Conservation (phyloP, 495 filamentous ascomycete species). For the Penicillium atrosanguineum region DNA sequence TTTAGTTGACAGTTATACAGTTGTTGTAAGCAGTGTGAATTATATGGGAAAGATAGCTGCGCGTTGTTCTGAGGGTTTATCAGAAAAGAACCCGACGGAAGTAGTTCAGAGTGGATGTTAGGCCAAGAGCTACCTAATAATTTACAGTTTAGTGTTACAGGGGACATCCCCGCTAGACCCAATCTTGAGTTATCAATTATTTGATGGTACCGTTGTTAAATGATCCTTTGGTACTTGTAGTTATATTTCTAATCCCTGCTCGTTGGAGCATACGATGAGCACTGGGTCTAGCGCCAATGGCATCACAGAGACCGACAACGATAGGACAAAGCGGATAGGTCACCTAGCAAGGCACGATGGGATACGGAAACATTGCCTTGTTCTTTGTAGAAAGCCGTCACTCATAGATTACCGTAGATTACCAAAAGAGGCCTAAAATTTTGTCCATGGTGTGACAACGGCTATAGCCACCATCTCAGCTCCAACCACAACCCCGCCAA, state of each 20-base stretch:
- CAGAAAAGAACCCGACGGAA: not conserved
- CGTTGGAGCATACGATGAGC: not conserved
- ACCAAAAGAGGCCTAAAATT: too few species aligned
- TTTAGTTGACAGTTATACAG: not conserved
- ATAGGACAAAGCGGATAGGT: not conserved
- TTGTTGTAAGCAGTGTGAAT: not conserved
- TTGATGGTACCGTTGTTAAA: not conserved
- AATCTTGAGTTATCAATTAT: not conserved
- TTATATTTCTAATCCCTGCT: not conserved
- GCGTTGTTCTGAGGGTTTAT: not conserved
- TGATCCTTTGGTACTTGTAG: not conserved
- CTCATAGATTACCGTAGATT: too few species aligned
- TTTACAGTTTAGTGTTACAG: not conserved
- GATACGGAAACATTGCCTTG: not conserved
- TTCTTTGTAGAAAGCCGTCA: not conserved
- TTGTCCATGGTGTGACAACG: not conserved
- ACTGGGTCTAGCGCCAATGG: not conserved
- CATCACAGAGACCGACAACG: not conserved
- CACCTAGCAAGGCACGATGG: not conserved
- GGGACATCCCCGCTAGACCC: not conserved
- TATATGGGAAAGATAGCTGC: not conserved
- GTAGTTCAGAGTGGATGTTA: not conserved
- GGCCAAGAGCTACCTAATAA: not conserved
- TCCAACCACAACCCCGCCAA: too few species aligned
- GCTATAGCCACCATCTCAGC: not conserved